Evolutionary conservation across 495 filamentous ascomycete species (phyloP).

Genomic region (Aspergillus incahuasiensis): DNA sequence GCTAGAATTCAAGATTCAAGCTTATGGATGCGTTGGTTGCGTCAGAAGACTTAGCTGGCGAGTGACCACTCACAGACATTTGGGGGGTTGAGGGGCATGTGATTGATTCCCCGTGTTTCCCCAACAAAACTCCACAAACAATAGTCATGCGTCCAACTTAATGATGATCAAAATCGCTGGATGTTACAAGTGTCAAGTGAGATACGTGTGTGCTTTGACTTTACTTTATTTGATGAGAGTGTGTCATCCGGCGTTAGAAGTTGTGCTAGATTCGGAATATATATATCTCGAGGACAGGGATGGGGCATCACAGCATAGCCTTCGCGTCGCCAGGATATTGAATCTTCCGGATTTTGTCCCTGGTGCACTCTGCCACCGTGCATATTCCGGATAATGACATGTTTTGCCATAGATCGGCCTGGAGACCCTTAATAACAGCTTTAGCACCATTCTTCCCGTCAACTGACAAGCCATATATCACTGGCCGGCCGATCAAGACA

Average conservation of each 20-base stretch:
- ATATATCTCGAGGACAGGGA: background rate
- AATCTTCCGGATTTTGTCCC: constrained; percentile 46
- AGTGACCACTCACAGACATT: background rate
- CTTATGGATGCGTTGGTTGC: background rate
- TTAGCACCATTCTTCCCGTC: constrained; percentile 54
- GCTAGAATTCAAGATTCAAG: background rate
- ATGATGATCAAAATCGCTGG: background rate
- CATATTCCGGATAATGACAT: constrained; percentile 55
- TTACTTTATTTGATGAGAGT: background rate
- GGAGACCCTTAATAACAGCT: constrained; percentile 50
- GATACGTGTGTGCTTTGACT: background rate
- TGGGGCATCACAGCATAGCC: constrained; percentile 31
- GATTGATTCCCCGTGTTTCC: constrained; percentile 14
- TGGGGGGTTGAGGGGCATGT: constrained; percentile 15
- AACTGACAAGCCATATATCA: constrained; percentile 74
- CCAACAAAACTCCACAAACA: constrained; percentile 9
- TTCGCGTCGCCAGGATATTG: constrained; percentile 51
- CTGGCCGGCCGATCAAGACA: constrained; percentile 83
- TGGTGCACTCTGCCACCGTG: constrained; percentile 49
- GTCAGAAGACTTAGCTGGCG: constrained; percentile 10
- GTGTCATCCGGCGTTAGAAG: background rate
- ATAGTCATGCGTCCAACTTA: background rate
- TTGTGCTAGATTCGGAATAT: background rate
- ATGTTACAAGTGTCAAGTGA: background rate
- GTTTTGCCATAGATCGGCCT: constrained; percentile 58